Evolutionary conservation across 2,329 filamentous ascomycete species (phyloP).

Genomic region (Sporothrix pseudoabietina): DNA sequence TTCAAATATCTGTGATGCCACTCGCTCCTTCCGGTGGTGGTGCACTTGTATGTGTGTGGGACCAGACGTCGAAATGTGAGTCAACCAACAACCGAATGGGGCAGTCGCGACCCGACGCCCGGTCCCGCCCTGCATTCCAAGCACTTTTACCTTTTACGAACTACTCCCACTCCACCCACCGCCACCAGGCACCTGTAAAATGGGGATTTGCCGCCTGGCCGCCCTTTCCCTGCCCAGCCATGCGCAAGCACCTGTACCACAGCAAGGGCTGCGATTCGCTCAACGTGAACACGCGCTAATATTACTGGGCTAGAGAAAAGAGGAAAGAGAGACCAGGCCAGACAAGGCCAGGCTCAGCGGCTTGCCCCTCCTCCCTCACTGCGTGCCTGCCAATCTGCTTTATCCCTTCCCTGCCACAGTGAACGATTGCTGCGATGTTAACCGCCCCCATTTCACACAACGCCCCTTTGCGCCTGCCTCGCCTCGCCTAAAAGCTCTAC

Average conservation of each 20-base stretch:
- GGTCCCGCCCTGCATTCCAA: conserved; percentile 6
- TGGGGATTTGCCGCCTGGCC: conserved; percentile 10
- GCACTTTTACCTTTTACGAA: neutral
- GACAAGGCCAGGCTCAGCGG: neutral
- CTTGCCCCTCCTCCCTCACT: conserved; percentile 17
- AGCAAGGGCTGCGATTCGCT: conserved; percentile 28
- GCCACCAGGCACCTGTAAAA: neutral
- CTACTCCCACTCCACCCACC: neutral
- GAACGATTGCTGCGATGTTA: neutral
- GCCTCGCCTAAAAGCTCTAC: neutral
- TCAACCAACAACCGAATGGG: neutral
- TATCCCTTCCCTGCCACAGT: conserved; percentile 8
- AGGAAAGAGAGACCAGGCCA: neutral
- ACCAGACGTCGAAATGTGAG: neutral
- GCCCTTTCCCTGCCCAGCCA: conserved; percentile 8
- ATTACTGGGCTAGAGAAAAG: neutral
- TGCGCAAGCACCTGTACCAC: conserved; percentile 9
- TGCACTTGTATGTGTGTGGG: neutral
- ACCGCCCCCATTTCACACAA: neutral
- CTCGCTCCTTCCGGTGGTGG: neutral
- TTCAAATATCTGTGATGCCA: neutral
- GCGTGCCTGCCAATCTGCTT: conserved; percentile 8
- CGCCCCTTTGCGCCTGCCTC: neutral
- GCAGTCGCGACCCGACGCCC: conserved; percentile 4
- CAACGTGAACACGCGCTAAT: conserved; percentile 9